Conservation (phyloP, 192 early-diverging fungal species). For the Coemansia sp. region DNA sequence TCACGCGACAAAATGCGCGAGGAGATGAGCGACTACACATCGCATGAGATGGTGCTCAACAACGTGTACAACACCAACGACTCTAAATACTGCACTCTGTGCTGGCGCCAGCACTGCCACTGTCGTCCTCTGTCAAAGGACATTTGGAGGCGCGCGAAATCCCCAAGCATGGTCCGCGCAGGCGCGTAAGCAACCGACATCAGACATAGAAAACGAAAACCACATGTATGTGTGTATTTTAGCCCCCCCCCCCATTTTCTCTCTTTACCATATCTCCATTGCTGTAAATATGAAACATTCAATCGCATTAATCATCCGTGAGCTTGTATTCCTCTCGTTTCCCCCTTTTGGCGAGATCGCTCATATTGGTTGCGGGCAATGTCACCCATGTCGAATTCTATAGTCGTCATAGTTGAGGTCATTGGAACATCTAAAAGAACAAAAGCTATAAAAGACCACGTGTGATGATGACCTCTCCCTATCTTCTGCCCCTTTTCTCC, state of each 20-base stretch:
- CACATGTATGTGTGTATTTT: constrained; percentile 3
- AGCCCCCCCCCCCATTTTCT: background rate
- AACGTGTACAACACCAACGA: constrained; percentile 51
- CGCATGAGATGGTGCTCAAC: constrained; percentile 50
- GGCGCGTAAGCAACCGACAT: constrained; percentile 23
- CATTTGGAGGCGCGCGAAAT: constrained; percentile 51
- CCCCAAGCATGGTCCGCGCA: constrained; percentile 47
- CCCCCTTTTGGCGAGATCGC: background rate
- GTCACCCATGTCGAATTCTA: background rate
- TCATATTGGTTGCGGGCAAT: background rate
- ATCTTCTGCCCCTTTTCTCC: background rate
- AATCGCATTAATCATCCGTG: background rate
- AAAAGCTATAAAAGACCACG: background rate
- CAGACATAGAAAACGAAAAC: background rate
- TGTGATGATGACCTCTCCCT: background rate
- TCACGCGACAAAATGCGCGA: constrained; percentile 42
- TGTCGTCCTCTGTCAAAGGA: constrained; percentile 54
- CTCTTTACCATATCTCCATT: background rate
- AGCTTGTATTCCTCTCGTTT: background rate
- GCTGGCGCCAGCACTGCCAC: constrained; percentile 53
- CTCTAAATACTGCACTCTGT: constrained; percentile 49
- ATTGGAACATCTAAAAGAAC: background rate
- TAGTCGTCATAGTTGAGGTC: background rate
- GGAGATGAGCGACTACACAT: constrained; percentile 50
- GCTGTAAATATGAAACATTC: background rate